Percentiles rank a stretch among this genome's conserved stretches.
Conservation (phyloP, 2,329 filamentous ascomycete genomes). For the Monilinia fructigena region DNA sequence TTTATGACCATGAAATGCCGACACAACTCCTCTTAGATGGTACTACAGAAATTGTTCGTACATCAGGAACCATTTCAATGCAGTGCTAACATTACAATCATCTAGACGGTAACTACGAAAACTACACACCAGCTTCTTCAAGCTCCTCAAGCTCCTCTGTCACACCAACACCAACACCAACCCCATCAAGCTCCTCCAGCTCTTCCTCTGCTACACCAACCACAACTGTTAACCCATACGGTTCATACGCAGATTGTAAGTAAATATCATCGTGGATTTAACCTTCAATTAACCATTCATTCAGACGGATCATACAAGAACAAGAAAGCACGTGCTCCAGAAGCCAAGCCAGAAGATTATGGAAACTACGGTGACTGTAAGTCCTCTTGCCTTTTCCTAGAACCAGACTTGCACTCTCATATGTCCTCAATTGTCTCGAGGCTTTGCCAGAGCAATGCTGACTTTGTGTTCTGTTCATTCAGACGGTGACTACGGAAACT, state of each 20-base stretch:
- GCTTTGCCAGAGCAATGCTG: constrained; percentile 10
- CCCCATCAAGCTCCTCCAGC: too few relatives aligned
- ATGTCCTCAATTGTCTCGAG: constrained; percentile 6
- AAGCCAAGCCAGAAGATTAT: constrained; percentile 16
- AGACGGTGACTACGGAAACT: constrained; percentile 18
- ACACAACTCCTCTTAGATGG: constrained; percentile 17
- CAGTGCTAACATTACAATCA: constrained; percentile 5
- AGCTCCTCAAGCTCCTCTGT: not conserved
- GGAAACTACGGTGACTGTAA: constrained; percentile 15
- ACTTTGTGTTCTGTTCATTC: not conserved
- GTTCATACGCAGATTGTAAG: constrained; percentile 24
- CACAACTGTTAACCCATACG: constrained; percentile 22
- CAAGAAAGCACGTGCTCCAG: constrained; percentile 21
- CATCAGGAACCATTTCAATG: not conserved
- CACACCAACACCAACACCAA: too few relatives aligned
- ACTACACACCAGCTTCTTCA: constrained; percentile 7
- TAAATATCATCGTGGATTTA: not conserved
- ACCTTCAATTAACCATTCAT: not conserved
- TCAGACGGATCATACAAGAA: constrained; percentile 21
- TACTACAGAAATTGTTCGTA: constrained; percentile 9
- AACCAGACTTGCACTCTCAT: constrained; percentile 3
- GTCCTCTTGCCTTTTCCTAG: not conserved
- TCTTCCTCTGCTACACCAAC: not conserved
- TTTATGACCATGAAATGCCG: constrained; percentile 14
- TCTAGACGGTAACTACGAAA: constrained; percentile 13